Conservation (phyloP, 768 basidiomycete genomes). For the Boletus sp. region DNA sequence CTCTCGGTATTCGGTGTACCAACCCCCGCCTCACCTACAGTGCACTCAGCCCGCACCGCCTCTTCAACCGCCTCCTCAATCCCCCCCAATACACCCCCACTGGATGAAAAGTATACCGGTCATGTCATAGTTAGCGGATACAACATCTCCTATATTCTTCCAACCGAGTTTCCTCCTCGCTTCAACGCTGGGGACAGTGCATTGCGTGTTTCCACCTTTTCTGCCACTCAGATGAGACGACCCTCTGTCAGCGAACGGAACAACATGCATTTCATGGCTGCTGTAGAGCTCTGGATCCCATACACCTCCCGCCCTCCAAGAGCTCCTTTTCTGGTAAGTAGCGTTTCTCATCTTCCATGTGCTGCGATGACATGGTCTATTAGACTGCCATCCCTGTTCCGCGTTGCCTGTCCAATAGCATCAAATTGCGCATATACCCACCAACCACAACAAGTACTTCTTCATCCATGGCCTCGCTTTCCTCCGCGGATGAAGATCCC, state of each 20-base stretch:
- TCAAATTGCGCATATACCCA: conserved; percentile 72
- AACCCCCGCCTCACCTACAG: conserved; percentile 32
- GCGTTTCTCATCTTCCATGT: background rate
- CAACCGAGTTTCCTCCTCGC: conserved; percentile 54
- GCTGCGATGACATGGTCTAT: conserved; percentile 6
- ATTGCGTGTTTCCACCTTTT: conserved; percentile 21
- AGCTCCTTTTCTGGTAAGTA: conserved; percentile 68
- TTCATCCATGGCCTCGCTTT: conserved; percentile 69
- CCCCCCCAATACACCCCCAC: conserved; percentile 34
- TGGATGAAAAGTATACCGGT: conserved; percentile 70
- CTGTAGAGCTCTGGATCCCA: conserved; percentile 73
- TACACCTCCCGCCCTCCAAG: conserved; percentile 63
- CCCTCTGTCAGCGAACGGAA: conserved; percentile 55
- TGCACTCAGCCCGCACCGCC: conserved; percentile 34
- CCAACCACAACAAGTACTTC: conserved; percentile 47
- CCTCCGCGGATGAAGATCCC: conserved; percentile 69
- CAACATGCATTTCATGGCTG: conserved; percentile 74
- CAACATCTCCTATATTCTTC: conserved; percentile 71
- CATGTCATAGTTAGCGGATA: conserved; percentile 76
- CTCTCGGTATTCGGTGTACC: conserved; percentile 49
- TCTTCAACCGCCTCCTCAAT: conserved; percentile 33
- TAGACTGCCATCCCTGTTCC: conserved; percentile 78
- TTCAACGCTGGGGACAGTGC: conserved; percentile 24
- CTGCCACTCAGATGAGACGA: conserved; percentile 41
- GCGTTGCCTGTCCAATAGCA: conserved; percentile 71